These are phyloP conservation scores for Penicillium sp. DNA, from an alignment of 2,329 filamentous ascomycete species.

Conservation along the genomic window DNA sequence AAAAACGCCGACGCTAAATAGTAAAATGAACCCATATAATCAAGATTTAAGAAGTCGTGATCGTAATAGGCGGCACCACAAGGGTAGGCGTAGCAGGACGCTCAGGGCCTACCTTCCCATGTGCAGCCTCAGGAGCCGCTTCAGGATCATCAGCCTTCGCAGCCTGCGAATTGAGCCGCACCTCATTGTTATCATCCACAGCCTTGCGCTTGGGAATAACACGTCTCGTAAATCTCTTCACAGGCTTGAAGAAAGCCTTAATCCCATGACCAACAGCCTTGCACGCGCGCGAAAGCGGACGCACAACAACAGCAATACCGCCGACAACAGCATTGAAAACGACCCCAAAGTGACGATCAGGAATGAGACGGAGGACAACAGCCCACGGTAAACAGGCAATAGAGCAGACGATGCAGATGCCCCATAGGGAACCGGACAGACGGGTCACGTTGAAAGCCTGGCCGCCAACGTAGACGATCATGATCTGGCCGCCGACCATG, in stretches of 20 bases:
- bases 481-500: conserved; percentile 83
- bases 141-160: conserved; percentile 14
- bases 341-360: conserved; percentile 58
- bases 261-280: conserved; percentile 27
- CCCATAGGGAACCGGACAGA: conserved; percentile 77
- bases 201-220: conserved; percentile 11
- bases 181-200: neutral
- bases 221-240: conserved; percentile 26
- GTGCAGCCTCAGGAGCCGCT: conserved; percentile 6
- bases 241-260: conserved; percentile 22
- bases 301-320: conserved; percentile 52
- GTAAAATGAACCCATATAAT: conserved; percentile 4
- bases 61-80: conserved; percentile 38
- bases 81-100: conserved; percentile 23
- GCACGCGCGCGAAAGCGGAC: conserved; percentile 35
- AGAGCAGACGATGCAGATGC: conserved; percentile 76
- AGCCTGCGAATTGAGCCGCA: neutral
- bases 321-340: conserved; percentile 51
- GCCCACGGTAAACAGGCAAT: conserved; percentile 82
- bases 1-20: conserved; percentile 9
- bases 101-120: conserved; percentile 14
- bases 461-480: conserved; percentile 86
- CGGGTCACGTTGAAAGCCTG: conserved; percentile 70
- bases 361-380: conserved; percentile 74
- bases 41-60: conserved; percentile 37